A percentile compares a stretch with the other conserved stretches of the same genome.
Conservation (phyloP, 2,329 filamentous ascomycete species). For the Rutstroemia sp. region DNA sequence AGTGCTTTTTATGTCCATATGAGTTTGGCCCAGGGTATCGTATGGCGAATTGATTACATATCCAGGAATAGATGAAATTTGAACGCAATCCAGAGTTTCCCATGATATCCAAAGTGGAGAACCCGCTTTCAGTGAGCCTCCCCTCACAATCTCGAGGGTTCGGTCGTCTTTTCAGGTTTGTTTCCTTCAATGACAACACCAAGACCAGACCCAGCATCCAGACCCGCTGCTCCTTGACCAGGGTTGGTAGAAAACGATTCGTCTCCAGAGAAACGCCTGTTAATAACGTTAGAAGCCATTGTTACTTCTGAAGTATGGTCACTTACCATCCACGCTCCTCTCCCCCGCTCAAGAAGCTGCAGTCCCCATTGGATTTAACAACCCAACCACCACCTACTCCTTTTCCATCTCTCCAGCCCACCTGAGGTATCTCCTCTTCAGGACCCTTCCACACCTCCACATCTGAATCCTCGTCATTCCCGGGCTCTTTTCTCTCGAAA, state of each 20-base stretch:
- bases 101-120: neutral
- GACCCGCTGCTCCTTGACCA: constrained; percentile 18
- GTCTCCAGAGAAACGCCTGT: constrained; percentile 48
- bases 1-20: neutral
- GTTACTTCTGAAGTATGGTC: neutral
- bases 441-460: constrained; percentile 34
- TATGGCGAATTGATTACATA: neutral
- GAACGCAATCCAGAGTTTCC: neutral
- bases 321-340: constrained; percentile 83
- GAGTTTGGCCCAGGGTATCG: neutral
- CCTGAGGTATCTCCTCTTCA: constrained; percentile 31
- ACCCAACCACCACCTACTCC: constrained; percentile 74
- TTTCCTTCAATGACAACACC: constrained; percentile 31
- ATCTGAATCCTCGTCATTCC: constrained; percentile 33
- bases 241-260: constrained; percentile 42
- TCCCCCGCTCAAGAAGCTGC: constrained; percentile 69
- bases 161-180: constrained; percentile 9
- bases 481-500: constrained; percentile 44
- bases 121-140: neutral
- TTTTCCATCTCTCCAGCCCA: constrained; percentile 49
- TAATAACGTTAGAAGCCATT: constrained; percentile 2
- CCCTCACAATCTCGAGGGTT: constrained; percentile 11
- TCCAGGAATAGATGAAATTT: neutral
- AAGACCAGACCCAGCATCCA: constrained; percentile 30
- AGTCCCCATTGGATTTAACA: constrained; percentile 75